Conservation (phyloP, 805 yeast genomes). For the Dipodascus geniculatus region DNA sequence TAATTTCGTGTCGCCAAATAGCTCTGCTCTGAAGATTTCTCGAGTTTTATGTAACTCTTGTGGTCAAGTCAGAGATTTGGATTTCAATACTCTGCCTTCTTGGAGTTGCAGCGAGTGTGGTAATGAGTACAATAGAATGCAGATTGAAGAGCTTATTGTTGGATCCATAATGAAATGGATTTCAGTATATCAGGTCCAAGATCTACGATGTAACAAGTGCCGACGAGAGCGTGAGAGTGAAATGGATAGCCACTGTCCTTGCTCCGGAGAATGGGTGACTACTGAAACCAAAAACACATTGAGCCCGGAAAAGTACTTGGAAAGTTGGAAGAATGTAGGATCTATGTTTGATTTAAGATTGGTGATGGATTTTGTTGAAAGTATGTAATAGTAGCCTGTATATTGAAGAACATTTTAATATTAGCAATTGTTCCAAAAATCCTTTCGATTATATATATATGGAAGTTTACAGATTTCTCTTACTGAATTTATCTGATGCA, state of each 20-base stretch:
- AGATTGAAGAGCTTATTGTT: conserved; percentile 70
- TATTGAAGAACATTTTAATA: neutral
- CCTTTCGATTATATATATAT: too few relatives aligned
- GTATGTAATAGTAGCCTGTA: conserved; percentile 7
- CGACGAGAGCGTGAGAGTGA: conserved; percentile 51
- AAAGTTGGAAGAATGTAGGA: conserved; percentile 48
- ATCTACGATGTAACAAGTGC: conserved; percentile 71
- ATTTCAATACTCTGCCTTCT: conserved; percentile 28
- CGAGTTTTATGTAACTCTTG: conserved; percentile 74
- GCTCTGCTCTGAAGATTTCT: conserved; percentile 52
- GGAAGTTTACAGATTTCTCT: conserved; percentile 13
- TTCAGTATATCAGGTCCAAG: conserved; percentile 64
- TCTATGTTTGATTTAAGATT: conserved; percentile 48
- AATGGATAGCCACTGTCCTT: conserved; percentile 63
- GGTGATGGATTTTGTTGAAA: conserved; percentile 27
- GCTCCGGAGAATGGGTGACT: conserved; percentile 80
- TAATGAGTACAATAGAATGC: conserved; percentile 48
- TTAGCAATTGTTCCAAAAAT: too few relatives aligned
- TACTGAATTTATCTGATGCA: conserved; percentile 56
- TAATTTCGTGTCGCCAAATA: conserved; percentile 57
- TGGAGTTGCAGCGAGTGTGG: conserved; percentile 60
- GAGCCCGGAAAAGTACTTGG: conserved; percentile 17
- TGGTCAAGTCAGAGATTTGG: conserved; percentile 60
- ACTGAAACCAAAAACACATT: conserved; percentile 33
- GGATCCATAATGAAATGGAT: conserved; percentile 45